Evolutionary conservation across 257 asterid species (phyloP).

Genomic region (Solanum appendiculatum): DNA sequence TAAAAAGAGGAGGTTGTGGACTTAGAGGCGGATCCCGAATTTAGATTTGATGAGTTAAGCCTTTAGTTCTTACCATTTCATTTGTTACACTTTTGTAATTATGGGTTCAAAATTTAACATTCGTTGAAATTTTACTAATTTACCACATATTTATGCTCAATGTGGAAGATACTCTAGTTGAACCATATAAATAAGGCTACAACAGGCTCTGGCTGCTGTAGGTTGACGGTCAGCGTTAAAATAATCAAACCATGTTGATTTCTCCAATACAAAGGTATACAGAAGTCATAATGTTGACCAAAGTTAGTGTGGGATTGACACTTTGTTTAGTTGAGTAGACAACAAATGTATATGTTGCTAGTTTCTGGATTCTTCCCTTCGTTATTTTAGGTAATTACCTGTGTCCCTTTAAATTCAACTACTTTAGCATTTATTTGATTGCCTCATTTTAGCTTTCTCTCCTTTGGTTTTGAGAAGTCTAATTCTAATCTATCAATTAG

Average conservation of each 20-base stretch:
- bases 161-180: not conserved
- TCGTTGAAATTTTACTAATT: not conserved
- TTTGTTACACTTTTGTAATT: not conserved
- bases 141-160: not conserved
- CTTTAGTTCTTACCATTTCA: not conserved
- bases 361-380: not conserved
- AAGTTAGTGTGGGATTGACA: not conserved
- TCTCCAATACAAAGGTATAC: not conserved
- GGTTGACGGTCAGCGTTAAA: not conserved
- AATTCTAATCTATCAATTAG: not conserved
- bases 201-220: not conserved
- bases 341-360: not conserved
- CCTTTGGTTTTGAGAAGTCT: not conserved
- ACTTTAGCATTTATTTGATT: not conserved
- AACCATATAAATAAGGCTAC: not conserved
- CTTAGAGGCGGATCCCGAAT: not conserved
- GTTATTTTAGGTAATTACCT: not conserved
- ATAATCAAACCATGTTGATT: not conserved
- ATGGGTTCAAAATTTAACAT: not conserved
- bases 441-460: not conserved
- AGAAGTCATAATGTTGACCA: not conserved
- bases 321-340: not conserved
- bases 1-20: not conserved
- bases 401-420: not conserved
- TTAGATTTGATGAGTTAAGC: not conserved